Conservation (phyloP, 768 basidiomycete genomes). For the Podaxis sp. region DNA sequence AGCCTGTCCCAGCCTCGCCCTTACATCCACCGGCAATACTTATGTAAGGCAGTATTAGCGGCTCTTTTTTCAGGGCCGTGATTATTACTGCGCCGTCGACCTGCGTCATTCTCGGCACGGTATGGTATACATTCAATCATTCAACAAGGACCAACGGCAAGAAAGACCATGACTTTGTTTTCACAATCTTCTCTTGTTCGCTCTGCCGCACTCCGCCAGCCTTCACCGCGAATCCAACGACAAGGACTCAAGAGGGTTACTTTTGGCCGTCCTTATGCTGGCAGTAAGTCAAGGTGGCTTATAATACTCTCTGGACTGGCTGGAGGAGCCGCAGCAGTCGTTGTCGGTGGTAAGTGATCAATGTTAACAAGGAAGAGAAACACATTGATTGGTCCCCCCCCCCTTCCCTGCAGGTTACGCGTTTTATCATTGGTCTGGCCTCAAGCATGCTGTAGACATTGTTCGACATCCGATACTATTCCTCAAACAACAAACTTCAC, state of each 20-base stretch:
- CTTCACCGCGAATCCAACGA: too few relatives aligned
- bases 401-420: slow-evolving; percentile 31
- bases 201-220: neutral
- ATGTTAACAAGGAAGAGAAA: neutral
- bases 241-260: neutral
- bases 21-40: too few relatives aligned
- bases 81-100: too few relatives aligned
- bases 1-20: too few relatives aligned
- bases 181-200: neutral
- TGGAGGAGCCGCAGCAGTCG: slow-evolving; percentile 1
- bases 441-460: slow-evolving; percentile 36
- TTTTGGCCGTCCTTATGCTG: neutral
- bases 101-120: neutral
- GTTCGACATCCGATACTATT: slow-evolving; percentile 7
- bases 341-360: slow-evolving; percentile 7
- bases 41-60: too few relatives aligned
- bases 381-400: neutral
- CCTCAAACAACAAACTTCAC: slow-evolving; percentile 7
- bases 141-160: neutral
- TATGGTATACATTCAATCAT: neutral
- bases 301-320: slow-evolving; percentile 1
- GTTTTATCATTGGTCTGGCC: slow-evolving; percentile 41
- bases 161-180: neutral
- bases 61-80: too few relatives aligned
- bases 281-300: neutral